Percentiles rank a stretch among this genome's conserved stretches.
Evolutionary conservation across 2,329 filamentous ascomycete genomes (phyloP).

Genomic region (Pleurostoma richardsiae): DNA sequence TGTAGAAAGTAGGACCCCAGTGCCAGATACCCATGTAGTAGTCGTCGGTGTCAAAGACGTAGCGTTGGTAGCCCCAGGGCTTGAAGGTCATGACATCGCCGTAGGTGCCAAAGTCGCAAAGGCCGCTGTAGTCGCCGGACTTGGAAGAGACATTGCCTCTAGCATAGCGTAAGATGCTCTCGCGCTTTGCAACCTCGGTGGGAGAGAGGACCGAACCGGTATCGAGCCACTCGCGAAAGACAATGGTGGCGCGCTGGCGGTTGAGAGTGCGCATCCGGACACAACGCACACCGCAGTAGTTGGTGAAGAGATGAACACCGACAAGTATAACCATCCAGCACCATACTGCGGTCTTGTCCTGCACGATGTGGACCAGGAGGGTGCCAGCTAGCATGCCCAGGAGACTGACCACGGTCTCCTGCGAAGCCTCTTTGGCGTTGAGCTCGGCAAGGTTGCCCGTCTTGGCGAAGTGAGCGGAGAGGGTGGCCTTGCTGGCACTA

Average conservation of each 20-base stretch:
- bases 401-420: slow-evolving; percentile 89
- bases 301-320: slow-evolving; percentile 72
- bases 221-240: slow-evolving; percentile 58
- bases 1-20: slow-evolving; percentile 37
- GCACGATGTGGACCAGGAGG: slow-evolving; percentile 71
- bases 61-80: slow-evolving; percentile 24
- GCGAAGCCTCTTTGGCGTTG: slow-evolving; percentile 91
- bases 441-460: slow-evolving; percentile 86
- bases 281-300: slow-evolving; percentile 78
- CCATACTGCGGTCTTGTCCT: slow-evolving; percentile 69
- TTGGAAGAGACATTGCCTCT: slow-evolving; percentile 35
- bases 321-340: slow-evolving; percentile 66
- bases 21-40: slow-evolving; percentile 59
- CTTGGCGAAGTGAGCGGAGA: slow-evolving; percentile 87
- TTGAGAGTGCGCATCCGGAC: slow-evolving; percentile 84
- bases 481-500: slow-evolving; percentile 81
- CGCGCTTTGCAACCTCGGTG: slow-evolving; percentile 56
- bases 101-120: slow-evolving; percentile 31
- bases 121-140: slow-evolving; percentile 24
- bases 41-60: slow-evolving; percentile 32
- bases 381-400: slow-evolving; percentile 83
- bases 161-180: slow-evolving; percentile 59
- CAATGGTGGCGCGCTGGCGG: slow-evolving; percentile 76
- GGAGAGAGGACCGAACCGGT: slow-evolving; percentile 54
- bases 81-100: slow-evolving; percentile 25